These are phyloP conservation scores for Chytriomyces sp. DNA, from an alignment of 192 early-diverging fungal species.

Conservation along the genomic window DNA sequence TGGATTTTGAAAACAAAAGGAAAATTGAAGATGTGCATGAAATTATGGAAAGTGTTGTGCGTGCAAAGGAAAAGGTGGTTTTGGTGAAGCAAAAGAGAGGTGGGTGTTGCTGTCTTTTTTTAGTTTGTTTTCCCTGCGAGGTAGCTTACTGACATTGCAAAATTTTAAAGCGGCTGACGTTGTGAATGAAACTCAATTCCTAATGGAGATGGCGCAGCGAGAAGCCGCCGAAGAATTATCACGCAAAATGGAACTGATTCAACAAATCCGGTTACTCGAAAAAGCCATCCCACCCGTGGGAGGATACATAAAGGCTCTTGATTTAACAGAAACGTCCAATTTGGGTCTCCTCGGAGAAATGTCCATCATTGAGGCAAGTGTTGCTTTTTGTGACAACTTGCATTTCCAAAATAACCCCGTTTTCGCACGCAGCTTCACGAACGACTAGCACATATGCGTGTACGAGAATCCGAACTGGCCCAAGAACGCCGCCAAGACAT, in stretches of 20 bases:
- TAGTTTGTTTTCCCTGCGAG: neutral
- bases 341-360: conserved; percentile 60
- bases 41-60: conserved; percentile 49
- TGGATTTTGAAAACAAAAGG: conserved; percentile 48
- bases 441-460: conserved; percentile 44
- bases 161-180: conserved; percentile 43
- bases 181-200: conserved; percentile 30
- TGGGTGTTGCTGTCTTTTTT: conserved; percentile 18
- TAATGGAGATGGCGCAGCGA: conserved; percentile 41
- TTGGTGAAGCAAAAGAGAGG: conserved; percentile 52
- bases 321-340: conserved; percentile 53
- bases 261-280: conserved; percentile 61
- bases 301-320: conserved; percentile 45
- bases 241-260: conserved; percentile 55
- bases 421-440: conserved; percentile 53
- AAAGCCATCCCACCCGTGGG: conserved; percentile 48
- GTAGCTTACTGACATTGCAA: neutral
- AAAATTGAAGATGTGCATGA: conserved; percentile 54
- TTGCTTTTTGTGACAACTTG: conserved; percentile 13
- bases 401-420: neutral
- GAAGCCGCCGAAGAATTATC: conserved; percentile 49
- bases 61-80: conserved; percentile 50
- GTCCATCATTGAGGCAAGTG: conserved; percentile 56
- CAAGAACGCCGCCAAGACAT: conserved; percentile 50
- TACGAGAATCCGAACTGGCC: conserved; percentile 32